These are phyloP conservation scores for Zygoascus bituminiphila DNA, from an alignment of 805 yeast genomes.

Conservation along the genomic window DNA sequence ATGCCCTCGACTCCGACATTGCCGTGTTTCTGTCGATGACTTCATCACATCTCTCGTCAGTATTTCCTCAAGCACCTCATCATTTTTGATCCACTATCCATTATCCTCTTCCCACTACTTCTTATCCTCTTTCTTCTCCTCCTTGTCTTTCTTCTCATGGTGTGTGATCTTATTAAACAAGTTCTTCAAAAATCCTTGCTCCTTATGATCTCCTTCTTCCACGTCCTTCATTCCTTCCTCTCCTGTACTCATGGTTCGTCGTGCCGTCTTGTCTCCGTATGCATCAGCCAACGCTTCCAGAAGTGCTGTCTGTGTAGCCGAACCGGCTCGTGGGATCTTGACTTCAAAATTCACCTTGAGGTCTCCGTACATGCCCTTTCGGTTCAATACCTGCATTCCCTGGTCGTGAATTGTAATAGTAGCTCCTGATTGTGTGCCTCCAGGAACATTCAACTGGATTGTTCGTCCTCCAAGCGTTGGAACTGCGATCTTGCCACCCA, in stretches of 20 bases:
- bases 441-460: constrained; percentile 68
- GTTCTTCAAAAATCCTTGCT: constrained; percentile 27
- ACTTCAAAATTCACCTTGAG: constrained; percentile 68
- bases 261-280: constrained; percentile 71
- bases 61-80: too few relatives aligned
- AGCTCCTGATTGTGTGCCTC: constrained; percentile 76
- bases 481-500: constrained; percentile 86
- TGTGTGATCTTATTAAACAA: constrained; percentile 27
- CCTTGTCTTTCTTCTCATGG: constrained; percentile 16
- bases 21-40: too few relatives aligned
- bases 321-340: constrained; percentile 62
- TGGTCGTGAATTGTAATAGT: constrained; percentile 68
- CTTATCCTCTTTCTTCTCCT: neutral
- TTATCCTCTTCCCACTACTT: too few relatives aligned
- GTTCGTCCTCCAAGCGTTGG: constrained; percentile 74
- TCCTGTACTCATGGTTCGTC: constrained; percentile 37
- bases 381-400: constrained; percentile 68
- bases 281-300: constrained; percentile 94
- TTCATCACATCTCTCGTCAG: too few relatives aligned
- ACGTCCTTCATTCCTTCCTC: neutral
- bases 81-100: too few relatives aligned
- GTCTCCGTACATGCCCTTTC: constrained; percentile 61
- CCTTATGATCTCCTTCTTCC: constrained; percentile 5
- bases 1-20: too few relatives aligned
- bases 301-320: constrained; percentile 78